Percentiles rank a stretch among this genome's conserved stretches.
These are phyloP conservation scores for Lipomyces mesembrius DNA, from an alignment of 805 yeast genomes.

Conservation along the genomic window DNA sequence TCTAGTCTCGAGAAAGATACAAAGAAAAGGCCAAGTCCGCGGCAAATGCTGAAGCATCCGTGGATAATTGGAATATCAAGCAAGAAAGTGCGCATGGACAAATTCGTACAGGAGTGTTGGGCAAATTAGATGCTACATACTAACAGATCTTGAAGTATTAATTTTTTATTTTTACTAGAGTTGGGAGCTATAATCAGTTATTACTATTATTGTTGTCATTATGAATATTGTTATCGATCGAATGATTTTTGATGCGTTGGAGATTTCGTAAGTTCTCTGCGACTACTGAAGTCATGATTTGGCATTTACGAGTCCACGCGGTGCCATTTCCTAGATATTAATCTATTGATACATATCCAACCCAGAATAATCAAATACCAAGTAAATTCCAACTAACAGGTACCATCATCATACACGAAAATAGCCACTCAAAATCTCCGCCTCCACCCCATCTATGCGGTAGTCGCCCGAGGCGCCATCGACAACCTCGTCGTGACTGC, in stretches of 20 bases:
- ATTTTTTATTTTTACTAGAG: not conserved
- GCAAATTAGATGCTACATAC: slow-evolving; percentile 11
- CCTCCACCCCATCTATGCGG: not conserved
- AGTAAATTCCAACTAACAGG: not conserved
- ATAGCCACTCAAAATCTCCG: not conserved
- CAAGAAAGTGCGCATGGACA: slow-evolving; percentile 80
- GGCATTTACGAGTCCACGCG: not conserved
- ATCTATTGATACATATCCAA: not conserved
- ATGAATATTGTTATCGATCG: not conserved
- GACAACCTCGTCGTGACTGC: slow-evolving; percentile 32
- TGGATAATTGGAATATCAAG: slow-evolving; percentile 74
- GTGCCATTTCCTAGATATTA: no score
- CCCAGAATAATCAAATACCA: not conserved
- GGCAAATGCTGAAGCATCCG: slow-evolving; percentile 91
- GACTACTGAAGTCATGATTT: not conserved
- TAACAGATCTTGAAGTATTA: not conserved
- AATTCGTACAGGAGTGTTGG: slow-evolving; percentile 66
- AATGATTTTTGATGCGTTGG: not conserved
- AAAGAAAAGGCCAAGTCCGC: slow-evolving; percentile 82
- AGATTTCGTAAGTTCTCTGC: not conserved
- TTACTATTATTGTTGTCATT: not conserved
- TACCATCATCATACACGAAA: no score
- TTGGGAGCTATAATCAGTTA: not conserved
- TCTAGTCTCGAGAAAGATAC: slow-evolving; percentile 69
- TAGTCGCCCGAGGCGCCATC: slow-evolving; percentile 32